Evolutionary conservation across 345 rosid species (phyloP).

Genomic region (Salix caprea): DNA sequence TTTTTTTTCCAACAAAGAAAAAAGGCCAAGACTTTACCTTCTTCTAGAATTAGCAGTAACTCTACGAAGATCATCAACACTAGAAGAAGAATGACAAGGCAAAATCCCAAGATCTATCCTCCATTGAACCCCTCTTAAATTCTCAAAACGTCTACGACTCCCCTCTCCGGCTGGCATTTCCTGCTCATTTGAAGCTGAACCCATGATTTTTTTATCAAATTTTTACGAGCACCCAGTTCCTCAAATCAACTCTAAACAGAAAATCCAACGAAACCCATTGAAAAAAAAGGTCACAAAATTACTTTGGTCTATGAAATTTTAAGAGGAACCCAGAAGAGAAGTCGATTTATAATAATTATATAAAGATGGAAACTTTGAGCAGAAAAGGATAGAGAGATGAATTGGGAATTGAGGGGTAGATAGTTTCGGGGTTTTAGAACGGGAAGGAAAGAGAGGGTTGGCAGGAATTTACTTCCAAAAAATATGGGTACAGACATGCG

Average conservation of each 20-base stretch:
- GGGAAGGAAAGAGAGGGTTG: not conserved
- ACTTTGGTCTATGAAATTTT: not conserved
- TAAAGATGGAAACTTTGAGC: not conserved
- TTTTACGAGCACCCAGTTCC: not conserved
- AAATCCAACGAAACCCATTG: not conserved
- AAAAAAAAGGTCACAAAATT: not conserved
- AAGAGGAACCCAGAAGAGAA: not conserved
- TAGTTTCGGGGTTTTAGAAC: not conserved
- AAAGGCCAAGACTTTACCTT: conserved; percentile 38
- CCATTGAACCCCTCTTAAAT: conserved; percentile 80
- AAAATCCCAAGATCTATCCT: conserved; percentile 81
- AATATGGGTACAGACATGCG: no score
- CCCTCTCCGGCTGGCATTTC: not conserved
- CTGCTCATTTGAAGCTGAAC: not conserved
- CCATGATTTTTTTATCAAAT: not conserved
- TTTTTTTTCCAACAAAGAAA: not conserved
- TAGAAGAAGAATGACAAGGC: conserved; percentile 46
- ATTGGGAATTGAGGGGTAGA: not conserved
- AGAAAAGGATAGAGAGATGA: not conserved
- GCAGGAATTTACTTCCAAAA: not conserved
- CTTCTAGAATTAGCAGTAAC: conserved; percentile 85
- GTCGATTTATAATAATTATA: not conserved
- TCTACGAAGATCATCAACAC: conserved; percentile 72
- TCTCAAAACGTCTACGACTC: conserved; percentile 24
- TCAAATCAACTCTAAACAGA: not conserved